phyloP scores from a whole-genome alignment of 2,329 filamentous ascomycete genomes.

The Verticillium zaregamsianum region DNA sequence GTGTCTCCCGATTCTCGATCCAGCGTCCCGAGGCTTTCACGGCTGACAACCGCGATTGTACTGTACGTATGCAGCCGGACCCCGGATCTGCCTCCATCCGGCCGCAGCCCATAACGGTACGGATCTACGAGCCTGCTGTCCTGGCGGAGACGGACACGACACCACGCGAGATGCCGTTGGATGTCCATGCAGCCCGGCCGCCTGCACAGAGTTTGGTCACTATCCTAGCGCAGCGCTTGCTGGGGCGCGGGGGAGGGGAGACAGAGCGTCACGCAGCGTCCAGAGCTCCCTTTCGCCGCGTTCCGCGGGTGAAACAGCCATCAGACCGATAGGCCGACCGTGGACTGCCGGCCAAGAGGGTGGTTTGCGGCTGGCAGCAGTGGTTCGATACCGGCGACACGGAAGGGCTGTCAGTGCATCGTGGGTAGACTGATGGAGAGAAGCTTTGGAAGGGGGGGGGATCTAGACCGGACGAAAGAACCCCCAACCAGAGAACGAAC shows the following conservation, averaged over 20 bases:
- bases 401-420: neutral
- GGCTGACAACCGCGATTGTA: neutral
- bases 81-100: neutral
- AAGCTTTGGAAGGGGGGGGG: neutral
- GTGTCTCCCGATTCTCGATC: neutral
- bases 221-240: neutral
- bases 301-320: conserved; percentile 8
- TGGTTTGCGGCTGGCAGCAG: conserved; percentile 4
- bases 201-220: neutral
- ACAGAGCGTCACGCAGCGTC: neutral
- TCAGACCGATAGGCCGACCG: conserved; percentile 9
- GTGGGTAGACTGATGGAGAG: neutral
- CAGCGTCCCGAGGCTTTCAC: neutral
- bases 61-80: neutral
- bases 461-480: neutral
- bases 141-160: neutral
- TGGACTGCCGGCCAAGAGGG: conserved; percentile 11
- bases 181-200: neutral
- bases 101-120: neutral
- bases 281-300: conserved; percentile 8
- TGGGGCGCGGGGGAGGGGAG: neutral
- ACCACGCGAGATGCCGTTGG: too few species aligned
- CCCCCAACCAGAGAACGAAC: neutral
- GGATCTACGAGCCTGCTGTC: neutral
- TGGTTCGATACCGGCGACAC: conserved; percentile 1